Evolutionary conservation across 2,329 filamentous ascomycete species (phyloP).

Genomic region (Diaporthe caulivora): DNA sequence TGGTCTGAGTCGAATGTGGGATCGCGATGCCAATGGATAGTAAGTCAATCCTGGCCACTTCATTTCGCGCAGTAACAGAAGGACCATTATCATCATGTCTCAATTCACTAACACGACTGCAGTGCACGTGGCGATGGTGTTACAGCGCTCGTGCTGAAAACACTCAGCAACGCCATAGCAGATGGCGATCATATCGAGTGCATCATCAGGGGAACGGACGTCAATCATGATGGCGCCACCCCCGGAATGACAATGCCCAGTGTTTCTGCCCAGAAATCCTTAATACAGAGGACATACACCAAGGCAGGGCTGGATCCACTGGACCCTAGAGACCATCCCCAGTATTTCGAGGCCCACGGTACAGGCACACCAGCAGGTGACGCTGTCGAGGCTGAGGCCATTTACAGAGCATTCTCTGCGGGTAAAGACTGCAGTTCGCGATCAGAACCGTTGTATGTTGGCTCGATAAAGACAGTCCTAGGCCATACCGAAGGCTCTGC

Average conservation of each 20-base stretch:
- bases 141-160: conserved; percentile 60
- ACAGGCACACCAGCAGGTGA: conserved; percentile 42
- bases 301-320: conserved; percentile 51
- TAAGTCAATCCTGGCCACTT: background rate
- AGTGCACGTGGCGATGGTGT: conserved; percentile 64
- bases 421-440: background rate
- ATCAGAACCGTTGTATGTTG: conserved; percentile 43
- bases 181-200: conserved; percentile 57
- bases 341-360: conserved; percentile 57
- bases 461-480: conserved; percentile 50
- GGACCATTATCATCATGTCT: no score
- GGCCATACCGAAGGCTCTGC: conserved; percentile 58
- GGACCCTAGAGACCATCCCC: conserved; percentile 46
- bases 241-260: conserved; percentile 63
- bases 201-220: conserved; percentile 55
- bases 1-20: conserved; percentile 57
- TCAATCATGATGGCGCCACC: conserved; percentile 60
- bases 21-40: conserved; percentile 62
- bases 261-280: conserved; percentile 50
- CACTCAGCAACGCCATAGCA: conserved; percentile 56
- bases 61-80: no score
- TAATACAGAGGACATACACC: conserved; percentile 56
- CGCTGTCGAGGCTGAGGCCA: conserved; percentile 51
- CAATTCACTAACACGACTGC: no score
- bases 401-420: conserved; percentile 47